Conservation (phyloP, 805 yeast species). For the Cyberlindnera saturnus region DNA sequence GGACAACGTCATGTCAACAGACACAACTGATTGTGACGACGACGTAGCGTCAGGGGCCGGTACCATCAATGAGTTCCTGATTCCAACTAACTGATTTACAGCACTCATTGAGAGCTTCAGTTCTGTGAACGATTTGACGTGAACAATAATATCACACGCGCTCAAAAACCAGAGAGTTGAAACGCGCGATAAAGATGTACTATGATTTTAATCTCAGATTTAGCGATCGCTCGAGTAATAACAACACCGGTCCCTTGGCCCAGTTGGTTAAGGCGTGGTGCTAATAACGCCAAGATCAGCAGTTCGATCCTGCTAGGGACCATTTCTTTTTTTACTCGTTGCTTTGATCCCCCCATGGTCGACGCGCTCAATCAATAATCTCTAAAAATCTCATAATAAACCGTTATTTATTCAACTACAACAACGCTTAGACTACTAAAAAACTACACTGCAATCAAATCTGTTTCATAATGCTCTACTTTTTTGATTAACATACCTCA, state of each 20-base stretch:
- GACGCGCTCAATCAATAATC: neutral
- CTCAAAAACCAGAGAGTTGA: neutral
- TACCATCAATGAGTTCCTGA: too few relatives aligned
- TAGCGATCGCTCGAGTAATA: too few relatives aligned
- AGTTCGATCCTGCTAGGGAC: constrained; percentile 86
- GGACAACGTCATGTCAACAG: constrained; percentile 1
- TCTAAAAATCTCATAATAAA: neutral
- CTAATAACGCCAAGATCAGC: constrained; percentile 60
- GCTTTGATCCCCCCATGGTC: too few relatives aligned
- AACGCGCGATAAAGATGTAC: neutral
- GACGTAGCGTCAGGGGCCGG: neutral
- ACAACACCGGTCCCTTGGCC: constrained; percentile 44
- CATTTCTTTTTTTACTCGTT: constrained; percentile 37
- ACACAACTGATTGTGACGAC: constrained; percentile 3
- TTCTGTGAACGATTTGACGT: too few relatives aligned
- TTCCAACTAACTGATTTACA: too few relatives aligned
- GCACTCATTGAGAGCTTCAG: too few relatives aligned
- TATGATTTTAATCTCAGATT: too few relatives aligned
- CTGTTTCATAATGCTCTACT: too few relatives aligned
- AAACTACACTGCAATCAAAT: too few relatives aligned
- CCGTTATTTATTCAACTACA: too few relatives aligned
- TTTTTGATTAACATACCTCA: constrained; percentile 1
- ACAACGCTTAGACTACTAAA: too few relatives aligned
- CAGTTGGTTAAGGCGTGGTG: constrained; percentile 57
- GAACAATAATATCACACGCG: too few relatives aligned